These are phyloP conservation scores for Microdochium bolleyi DNA, from an alignment of 2,329 filamentous ascomycete genomes.

Conservation along the genomic window DNA sequence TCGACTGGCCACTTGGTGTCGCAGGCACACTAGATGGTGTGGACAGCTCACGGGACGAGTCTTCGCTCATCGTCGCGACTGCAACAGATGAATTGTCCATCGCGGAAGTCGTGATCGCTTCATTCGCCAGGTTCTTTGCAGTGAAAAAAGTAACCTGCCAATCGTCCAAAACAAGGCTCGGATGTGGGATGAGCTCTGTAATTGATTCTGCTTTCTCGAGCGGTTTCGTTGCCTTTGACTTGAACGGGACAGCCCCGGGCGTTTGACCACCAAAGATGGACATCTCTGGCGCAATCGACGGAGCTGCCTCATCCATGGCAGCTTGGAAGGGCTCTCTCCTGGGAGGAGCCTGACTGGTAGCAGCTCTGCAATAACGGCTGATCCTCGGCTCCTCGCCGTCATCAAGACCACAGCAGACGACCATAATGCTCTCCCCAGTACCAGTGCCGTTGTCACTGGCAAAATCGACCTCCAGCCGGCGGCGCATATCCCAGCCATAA, in stretches of 20 bases:
- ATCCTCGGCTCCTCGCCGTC: constrained; percentile 40
- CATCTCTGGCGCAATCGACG: constrained; percentile 1
- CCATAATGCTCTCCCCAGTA: constrained; percentile 68
- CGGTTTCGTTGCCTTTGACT: neutral
- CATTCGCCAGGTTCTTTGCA: constrained; percentile 49
- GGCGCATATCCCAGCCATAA: constrained; percentile 86
- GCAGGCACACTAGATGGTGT: constrained; percentile 38
- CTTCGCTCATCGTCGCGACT: constrained; percentile 64
- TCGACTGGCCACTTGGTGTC: constrained; percentile 30
- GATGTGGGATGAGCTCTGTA: neutral
- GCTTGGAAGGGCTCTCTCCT: constrained; percentile 1
- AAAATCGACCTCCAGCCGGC: constrained; percentile 82
- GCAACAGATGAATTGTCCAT: constrained; percentile 72
- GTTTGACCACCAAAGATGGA: constrained; percentile 22
- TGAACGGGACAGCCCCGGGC: constrained; percentile 8
- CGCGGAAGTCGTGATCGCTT: constrained; percentile 60
- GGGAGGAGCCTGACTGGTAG: constrained; percentile 7
- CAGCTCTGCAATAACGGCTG: constrained; percentile 32
- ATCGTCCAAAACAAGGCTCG: constrained; percentile 38
- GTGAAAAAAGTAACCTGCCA: constrained; percentile 58
- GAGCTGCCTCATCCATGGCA: constrained; percentile 4
- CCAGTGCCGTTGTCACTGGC: constrained; percentile 68
- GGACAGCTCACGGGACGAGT: constrained; percentile 60
- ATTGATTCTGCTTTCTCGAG: neutral
- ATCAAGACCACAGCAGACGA: constrained; percentile 65